phyloP scores from a whole-genome alignment of 2,329 filamentous ascomycete genomes.

The Talaromyces sp. region DNA sequence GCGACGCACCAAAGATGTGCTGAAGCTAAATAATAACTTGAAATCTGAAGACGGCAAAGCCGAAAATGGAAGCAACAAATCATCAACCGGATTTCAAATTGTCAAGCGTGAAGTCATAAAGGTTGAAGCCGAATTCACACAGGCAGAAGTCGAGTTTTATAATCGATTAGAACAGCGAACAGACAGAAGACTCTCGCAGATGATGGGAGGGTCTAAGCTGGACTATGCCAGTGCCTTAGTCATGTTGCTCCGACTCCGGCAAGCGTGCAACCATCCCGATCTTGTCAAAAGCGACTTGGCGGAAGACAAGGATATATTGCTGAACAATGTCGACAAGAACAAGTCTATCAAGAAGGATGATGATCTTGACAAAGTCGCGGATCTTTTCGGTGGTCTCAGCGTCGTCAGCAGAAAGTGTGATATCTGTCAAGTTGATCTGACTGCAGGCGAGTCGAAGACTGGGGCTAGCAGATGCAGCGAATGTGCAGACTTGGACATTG shows the following conservation, averaged over 20 bases:
- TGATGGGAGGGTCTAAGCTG: conserved; percentile 74
- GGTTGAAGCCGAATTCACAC: conserved; percentile 70
- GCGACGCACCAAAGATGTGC: conserved; percentile 93
- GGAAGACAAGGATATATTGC: conserved; percentile 79
- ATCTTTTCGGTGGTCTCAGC: conserved; percentile 78
- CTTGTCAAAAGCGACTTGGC: conserved; percentile 79
- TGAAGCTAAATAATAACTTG: conserved; percentile 78
- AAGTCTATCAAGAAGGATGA: conserved; percentile 46
- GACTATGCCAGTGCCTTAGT: conserved; percentile 95
- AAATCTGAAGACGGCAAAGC: conserved; percentile 59
- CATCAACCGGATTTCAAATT: conserved; percentile 73
- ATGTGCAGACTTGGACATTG: conserved; percentile 68
- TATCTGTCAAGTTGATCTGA: conserved; percentile 69
- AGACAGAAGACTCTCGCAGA: conserved; percentile 77
- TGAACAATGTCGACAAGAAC: conserved; percentile 54
- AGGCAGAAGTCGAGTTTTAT: conserved; percentile 80
- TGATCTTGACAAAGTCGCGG: conserved; percentile 76
- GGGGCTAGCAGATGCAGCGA: conserved; percentile 62
- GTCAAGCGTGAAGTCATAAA: conserved; percentile 84
- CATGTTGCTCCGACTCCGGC: conserved; percentile 79
- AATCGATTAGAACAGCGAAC: conserved; percentile 75
- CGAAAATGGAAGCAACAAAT: conserved; percentile 48
- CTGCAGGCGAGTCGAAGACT: conserved; percentile 48
- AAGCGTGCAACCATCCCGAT: conserved; percentile 91
- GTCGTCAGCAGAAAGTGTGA: conserved; percentile 75